phyloP scores from a whole-genome alignment of 1,284 basidiomycete species.

The Coriolopsis trogii region DNA sequence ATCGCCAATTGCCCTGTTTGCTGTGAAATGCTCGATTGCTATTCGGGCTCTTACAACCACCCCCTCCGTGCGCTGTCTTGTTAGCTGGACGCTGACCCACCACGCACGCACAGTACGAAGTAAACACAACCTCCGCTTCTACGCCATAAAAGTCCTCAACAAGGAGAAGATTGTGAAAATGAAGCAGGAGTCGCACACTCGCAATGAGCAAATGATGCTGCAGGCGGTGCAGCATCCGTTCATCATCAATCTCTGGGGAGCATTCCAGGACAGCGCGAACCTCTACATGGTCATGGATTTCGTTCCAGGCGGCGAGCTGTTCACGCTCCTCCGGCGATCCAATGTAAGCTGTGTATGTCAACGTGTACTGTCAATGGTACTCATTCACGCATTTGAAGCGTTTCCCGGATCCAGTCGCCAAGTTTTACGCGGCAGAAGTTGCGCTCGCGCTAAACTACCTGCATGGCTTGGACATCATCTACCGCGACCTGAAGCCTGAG shows the following conservation, averaged over 20 bases:
- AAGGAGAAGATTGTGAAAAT: conserved; percentile 95
- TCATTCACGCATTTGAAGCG: conserved; percentile 56
- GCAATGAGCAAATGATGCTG: conserved; percentile 93
- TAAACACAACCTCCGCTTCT: conserved; percentile 91
- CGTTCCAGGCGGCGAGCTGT: conserved; percentile 96
- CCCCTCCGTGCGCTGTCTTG: no score
- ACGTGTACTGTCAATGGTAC: neutral
- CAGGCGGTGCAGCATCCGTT: conserved; percentile 92
- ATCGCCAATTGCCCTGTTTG: no score
- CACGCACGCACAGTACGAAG: conserved; percentile 64
- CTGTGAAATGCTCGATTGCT: no score
- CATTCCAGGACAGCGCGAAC: conserved; percentile 92
- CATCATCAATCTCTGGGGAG: conserved; percentile 98
- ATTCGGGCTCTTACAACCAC: no score
- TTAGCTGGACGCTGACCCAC: neutral
- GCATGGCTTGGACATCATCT: conserved; percentile 91
- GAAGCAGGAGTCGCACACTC: conserved; percentile 98
- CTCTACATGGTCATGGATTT: conserved; percentile 99
- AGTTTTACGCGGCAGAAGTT: conserved; percentile 99
- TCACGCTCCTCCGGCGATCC: conserved; percentile 87
- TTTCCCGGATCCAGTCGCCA: conserved; percentile 98
- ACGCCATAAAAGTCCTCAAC: conserved; percentile 92
- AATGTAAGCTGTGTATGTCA: conserved; percentile 57
- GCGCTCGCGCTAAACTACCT: conserved; percentile 94
- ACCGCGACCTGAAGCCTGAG: conserved; percentile 97